Evolutionary conservation across 768 basidiomycete species (phyloP).

Genomic region (Podaxis sp.): DNA sequence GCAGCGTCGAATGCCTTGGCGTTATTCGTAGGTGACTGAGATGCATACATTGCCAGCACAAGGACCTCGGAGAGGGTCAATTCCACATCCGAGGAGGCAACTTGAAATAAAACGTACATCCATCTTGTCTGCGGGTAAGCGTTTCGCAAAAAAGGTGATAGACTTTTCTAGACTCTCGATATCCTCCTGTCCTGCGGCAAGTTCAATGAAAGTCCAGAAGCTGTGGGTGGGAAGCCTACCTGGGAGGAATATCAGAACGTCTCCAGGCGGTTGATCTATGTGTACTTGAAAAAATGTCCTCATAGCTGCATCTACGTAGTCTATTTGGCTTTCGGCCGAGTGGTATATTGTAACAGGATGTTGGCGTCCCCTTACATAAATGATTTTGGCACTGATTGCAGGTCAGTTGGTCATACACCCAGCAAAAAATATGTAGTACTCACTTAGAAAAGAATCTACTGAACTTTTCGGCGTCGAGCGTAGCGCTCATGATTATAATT

Average conservation of each 20-base stretch:
- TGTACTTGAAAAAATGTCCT: slow-evolving; percentile 96
- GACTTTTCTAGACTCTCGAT: slow-evolving; percentile 85
- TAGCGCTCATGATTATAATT: slow-evolving; percentile 96
- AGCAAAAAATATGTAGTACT: slow-evolving; percentile 22
- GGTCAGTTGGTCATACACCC: background rate
- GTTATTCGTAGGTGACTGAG: slow-evolving; percentile 76
- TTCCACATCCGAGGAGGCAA: background rate
- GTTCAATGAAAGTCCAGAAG: background rate
- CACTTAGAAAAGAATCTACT: slow-evolving; percentile 83
- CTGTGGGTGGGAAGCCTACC: slow-evolving; percentile 33
- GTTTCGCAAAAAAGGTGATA: slow-evolving; percentile 62
- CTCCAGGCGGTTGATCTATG: slow-evolving; percentile 71
- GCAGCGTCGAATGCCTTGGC: slow-evolving; percentile 69
- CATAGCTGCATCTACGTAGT: slow-evolving; percentile 87
- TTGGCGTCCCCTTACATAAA: slow-evolving; percentile 92
- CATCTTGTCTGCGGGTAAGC: slow-evolving; percentile 62
- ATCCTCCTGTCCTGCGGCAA: slow-evolving; percentile 84
- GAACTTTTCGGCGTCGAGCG: slow-evolving; percentile 93
- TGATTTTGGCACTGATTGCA: slow-evolving; percentile 65
- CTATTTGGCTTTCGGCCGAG: slow-evolving; percentile 63
- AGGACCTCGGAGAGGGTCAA: slow-evolving; percentile 45
- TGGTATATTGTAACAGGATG: slow-evolving; percentile 87
- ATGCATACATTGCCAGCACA: slow-evolving; percentile 81
- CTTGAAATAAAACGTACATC: slow-evolving; percentile 23
- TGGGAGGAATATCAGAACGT: slow-evolving; percentile 91